Evolutionary conservation across 495 filamentous ascomycete species (phyloP), one percentile per base, ranked within the genome.

Genomic region (Physcia stellaris): DNA sequence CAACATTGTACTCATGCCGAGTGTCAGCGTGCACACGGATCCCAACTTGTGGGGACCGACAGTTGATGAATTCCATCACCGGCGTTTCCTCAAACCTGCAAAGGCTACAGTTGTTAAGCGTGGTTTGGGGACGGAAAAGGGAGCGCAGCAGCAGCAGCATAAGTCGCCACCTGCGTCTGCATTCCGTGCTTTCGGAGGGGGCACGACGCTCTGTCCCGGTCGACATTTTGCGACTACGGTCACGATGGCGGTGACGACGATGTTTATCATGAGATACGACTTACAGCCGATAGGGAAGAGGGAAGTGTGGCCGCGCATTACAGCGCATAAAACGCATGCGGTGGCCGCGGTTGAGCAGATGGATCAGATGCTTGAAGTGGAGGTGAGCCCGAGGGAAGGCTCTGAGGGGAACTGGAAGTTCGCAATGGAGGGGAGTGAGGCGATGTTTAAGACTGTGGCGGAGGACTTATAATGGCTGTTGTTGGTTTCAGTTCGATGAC

Each of bases 191-290:
- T 70, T 70, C 43, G 66, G 67, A 9, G 43, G 61, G 1, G 62
- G 65, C 16, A 55, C 54, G 1, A 48, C 47, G 6, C 51, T 66
- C 23, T 71, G 66, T 45, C 64, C 65, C 12, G 66, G 67, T 6
- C 47, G 66, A 9, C 59, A 68, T 46, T 70, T 68, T 50, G 65
- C 63, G 2, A 56, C 47, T 7, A 50, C 52, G 15, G 63, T 66
- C 43, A 60, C 68, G 24, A 12, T 67, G 22, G 49, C 46, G 2
- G 15, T 64, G 24, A 51, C 53, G 6, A 54, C 59, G 6, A 54
- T 58, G 46, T 39, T 68, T 13, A 44, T 64, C 6, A 19, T 67
- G 50, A 53, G 56, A 2, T 63, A 60, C 40, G 62, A 69, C n/a
- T n/a, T n/a, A n/a, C n/a, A n/a, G n/a, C n/a, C n/a, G n/a, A n/a